Evolutionary conservation across 2,329 filamentous ascomycete genomes (phyloP).

Genomic region (Pseudogymnoascus sp.): DNA sequence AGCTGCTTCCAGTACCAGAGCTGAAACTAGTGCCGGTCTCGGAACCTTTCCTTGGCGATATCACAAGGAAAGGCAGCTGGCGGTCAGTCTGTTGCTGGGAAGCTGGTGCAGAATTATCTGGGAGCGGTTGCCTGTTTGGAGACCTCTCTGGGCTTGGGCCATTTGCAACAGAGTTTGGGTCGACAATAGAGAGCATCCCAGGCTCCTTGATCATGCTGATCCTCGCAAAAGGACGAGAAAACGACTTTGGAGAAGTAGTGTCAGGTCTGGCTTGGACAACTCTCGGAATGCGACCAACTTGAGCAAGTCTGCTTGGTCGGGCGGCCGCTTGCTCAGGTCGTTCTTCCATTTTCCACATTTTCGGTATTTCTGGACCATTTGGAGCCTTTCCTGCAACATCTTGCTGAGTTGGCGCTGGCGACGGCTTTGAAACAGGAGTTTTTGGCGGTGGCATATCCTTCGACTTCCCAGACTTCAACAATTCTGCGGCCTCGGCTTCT

Average conservation of each 20-base stretch:
- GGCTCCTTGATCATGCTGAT: conserved; percentile 34
- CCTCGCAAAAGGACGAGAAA: conserved; percentile 71
- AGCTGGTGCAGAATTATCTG: neutral
- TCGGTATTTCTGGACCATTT: neutral
- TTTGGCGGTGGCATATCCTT: neutral
- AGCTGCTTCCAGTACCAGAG: conserved; percentile 49
- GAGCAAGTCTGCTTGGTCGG: conserved; percentile 53
- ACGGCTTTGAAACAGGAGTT: neutral
- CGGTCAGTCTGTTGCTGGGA: neutral
- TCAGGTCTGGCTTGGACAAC: conserved; percentile 63
- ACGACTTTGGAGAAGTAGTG: conserved; percentile 65
- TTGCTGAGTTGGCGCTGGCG: neutral
- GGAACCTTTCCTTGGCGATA: conserved; percentile 65
- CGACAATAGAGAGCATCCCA: conserved; percentile 23
- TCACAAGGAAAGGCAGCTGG: conserved; percentile 50
- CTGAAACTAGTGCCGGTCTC: conserved; percentile 51
- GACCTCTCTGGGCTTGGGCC: conserved; percentile 33
- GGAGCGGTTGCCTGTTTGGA: conserved; percentile 17
- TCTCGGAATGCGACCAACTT: conserved; percentile 78
- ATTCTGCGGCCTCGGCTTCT: conserved; percentile 32
- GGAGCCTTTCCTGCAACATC: neutral
- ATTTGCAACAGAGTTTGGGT: conserved; percentile 38
- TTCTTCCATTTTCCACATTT: conserved; percentile 7
- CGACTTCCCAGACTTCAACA: conserved; percentile 17
- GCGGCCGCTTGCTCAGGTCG: neutral